Conservation (phyloP, 768 basidiomycete genomes). For the Auricularia auricula-judae region DNA sequence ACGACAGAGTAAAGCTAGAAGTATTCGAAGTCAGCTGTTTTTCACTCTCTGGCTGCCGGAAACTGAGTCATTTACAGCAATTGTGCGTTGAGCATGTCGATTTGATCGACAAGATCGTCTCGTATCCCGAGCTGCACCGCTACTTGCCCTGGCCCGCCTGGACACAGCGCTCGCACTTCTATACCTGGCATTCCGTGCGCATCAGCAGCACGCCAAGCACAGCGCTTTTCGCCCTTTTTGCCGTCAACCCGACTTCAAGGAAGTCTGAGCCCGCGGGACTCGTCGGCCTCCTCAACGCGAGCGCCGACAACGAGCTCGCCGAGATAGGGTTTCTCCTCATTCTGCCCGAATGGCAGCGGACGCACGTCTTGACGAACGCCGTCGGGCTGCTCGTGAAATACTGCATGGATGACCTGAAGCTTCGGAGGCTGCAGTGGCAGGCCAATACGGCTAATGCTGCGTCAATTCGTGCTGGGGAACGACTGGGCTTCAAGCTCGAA, state of each 20-base stretch:
- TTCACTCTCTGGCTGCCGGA: too few species aligned
- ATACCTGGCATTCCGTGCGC: neutral
- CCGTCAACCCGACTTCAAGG: too few species aligned
- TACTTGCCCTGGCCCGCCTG: neutral
- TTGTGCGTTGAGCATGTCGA: neutral
- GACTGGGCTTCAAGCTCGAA: conserved; percentile 51
- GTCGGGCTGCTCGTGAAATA: conserved; percentile 29
- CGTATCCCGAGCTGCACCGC: neutral
- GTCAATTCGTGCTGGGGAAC: conserved; percentile 40
- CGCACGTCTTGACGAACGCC: conserved; percentile 46
- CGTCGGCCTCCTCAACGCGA: conserved; percentile 39
- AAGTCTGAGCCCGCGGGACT: conserved; percentile 28
- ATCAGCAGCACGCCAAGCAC: neutral
- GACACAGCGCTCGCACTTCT: neutral
- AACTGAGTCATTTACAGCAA: neutral
- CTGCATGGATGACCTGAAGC: conserved; percentile 29
- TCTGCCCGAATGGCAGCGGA: conserved; percentile 48
- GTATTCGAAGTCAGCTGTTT: too few species aligned
- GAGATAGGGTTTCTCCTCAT: conserved; percentile 49
- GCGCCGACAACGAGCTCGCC: conserved; percentile 28
- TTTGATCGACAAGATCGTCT: neutral
- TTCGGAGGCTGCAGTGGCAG: conserved; percentile 55
- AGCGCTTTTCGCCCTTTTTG: neutral
- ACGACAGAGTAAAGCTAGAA: too few species aligned
- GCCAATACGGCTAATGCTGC: conserved; percentile 36